phyloP scores from a whole-genome alignment of 139 green algal genomes.

The Auxenochlorella pyrenoidosa region DNA sequence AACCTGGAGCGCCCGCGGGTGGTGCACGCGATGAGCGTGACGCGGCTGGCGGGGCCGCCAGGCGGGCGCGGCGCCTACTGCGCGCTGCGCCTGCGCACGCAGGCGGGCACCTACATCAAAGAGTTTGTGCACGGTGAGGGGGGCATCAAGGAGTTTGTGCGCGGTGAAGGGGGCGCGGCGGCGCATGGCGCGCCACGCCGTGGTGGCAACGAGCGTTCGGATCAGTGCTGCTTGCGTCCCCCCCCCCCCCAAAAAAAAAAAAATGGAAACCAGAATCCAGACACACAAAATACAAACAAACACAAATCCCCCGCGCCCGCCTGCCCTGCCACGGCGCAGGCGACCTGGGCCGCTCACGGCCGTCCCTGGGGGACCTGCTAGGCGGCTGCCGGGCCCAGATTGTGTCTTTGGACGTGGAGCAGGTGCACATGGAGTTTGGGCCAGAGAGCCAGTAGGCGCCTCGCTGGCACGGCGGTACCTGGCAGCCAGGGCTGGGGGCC shows the following conservation, averaged over 20 bases:
- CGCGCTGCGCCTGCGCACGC: constrained; percentile 72
- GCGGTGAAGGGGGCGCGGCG: not conserved
- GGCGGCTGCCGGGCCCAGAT: constrained; percentile 36
- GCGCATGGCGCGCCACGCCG: not conserved
- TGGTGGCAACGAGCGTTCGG: not conserved
- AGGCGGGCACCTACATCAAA: constrained; percentile 92
- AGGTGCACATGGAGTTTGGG: constrained; percentile 61
- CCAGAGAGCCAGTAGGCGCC: not conserved
- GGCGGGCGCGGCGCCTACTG: constrained; percentile 56
- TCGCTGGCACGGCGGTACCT: too few relatives aligned
- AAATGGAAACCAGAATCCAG: too few relatives aligned
- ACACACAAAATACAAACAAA: too few relatives aligned
- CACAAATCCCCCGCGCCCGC: not conserved
- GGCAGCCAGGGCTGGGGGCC: too few relatives aligned
- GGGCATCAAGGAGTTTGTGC: not conserved
- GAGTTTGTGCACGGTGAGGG: constrained; percentile 91
- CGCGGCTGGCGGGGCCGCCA: constrained; percentile 19
- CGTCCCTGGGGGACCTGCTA: constrained; percentile 52
- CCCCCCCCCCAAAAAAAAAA: too few relatives aligned
- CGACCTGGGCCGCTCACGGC: constrained; percentile 36
- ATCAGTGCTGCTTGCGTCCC: too few relatives aligned
- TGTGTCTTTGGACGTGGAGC: constrained; percentile 71
- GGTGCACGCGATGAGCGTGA: constrained; percentile 31
- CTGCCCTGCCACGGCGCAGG: not conserved
- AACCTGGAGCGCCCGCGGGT: constrained; percentile 54